Base-by-base conservation (phyloP, 148 eudicot species). In the Talinum fruticosum region DNA sequence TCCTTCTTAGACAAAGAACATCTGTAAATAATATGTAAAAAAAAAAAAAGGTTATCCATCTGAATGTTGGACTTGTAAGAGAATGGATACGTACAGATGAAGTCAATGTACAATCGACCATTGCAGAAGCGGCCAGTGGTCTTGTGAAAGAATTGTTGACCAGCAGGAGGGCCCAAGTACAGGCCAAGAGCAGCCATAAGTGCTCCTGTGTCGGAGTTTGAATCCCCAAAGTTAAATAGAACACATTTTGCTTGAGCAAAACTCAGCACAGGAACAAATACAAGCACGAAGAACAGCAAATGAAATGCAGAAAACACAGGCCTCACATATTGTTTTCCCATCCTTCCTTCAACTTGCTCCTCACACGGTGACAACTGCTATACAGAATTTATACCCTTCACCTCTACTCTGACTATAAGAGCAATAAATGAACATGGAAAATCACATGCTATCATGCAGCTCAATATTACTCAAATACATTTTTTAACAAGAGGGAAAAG, bases 91-190 rank as follows among this genome's bases (percentile, higher is more conserved):
- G 7, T 82, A 88, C 89, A 78, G 15, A 88, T 82, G 80, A 88
- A 88, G 78, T 88, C 91, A 35, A 88, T 73, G 78, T 82, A 80
- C 54, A 88, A 78, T 7, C 91, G 89, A 34, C 91, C 89, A 67
- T 88, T 83, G 73, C 84, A 86, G 76, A 84, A 86, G 66, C 89
- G 79, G 16, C 86, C 87, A 26, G 87, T 68, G 1, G 84, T 82
- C 67, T 77, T 75, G 62, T 80, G 84, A 82, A 88, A 88, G 80
- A 53, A 86, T 16, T 85, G 83, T 29, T 78, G 84, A 38, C 89
- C 91, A 61, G 86, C 61, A 10, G 88, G 88, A 59, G 82, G 86
- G 21, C 84, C 84, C 36, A 84, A 35, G 15, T 76, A 82, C 18
- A 86, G 77, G 5, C 86, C 89, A 5, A 86, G 79, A 5, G 86